These are phyloP conservation scores for Elaeis guineensis DNA, from an alignment of 176 grass and related monocot species.

Conservation along the genomic window DNA sequence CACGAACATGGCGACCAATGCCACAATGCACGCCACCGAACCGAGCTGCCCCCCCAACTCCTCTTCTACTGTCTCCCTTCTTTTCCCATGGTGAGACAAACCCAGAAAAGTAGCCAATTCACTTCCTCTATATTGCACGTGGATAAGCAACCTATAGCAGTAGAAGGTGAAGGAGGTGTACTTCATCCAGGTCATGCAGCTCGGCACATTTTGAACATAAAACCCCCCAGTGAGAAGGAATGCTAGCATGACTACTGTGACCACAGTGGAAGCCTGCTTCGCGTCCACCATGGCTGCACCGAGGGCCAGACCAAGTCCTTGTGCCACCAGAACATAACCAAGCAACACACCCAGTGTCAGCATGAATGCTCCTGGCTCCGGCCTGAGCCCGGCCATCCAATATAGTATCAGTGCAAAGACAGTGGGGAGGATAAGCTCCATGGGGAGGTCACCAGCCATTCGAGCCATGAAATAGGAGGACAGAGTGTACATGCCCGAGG, in stretches of 20 bases:
- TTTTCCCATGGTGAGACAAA: slow-evolving; percentile 8
- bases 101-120: slow-evolving; percentile 5
- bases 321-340: slow-evolving; percentile 66
- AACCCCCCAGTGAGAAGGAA: slow-evolving; percentile 90
- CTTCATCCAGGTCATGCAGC: slow-evolving; percentile 79
- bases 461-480: slow-evolving; percentile 84
- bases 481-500: slow-evolving; percentile 79
- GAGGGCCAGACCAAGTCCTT: slow-evolving; percentile 64
- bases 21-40: slow-evolving; percentile 15
- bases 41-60: slow-evolving; percentile 16
- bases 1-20: slow-evolving; percentile 68
- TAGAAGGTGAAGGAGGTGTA: slow-evolving; percentile 95
- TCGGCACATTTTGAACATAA: slow-evolving; percentile 70
- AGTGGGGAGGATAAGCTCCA: slow-evolving; percentile 81
- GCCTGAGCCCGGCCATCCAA: slow-evolving; percentile 81
- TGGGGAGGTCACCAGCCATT: slow-evolving; percentile 82
- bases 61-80: neutral
- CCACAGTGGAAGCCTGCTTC: slow-evolving; percentile 71
- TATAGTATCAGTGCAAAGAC: slow-evolving; percentile 69
- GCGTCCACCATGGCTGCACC: slow-evolving; percentile 86
- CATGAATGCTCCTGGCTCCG: slow-evolving; percentile 40
- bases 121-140: slow-evolving; percentile 54
- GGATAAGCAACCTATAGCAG: slow-evolving; percentile 70
- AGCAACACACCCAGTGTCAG: slow-evolving; percentile 59
- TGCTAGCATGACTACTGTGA: slow-evolving; percentile 71